These are phyloP conservation scores for Spongospora subterranea DNA, from an alignment of 208 protist genomes.

Conservation along the genomic window DNA sequence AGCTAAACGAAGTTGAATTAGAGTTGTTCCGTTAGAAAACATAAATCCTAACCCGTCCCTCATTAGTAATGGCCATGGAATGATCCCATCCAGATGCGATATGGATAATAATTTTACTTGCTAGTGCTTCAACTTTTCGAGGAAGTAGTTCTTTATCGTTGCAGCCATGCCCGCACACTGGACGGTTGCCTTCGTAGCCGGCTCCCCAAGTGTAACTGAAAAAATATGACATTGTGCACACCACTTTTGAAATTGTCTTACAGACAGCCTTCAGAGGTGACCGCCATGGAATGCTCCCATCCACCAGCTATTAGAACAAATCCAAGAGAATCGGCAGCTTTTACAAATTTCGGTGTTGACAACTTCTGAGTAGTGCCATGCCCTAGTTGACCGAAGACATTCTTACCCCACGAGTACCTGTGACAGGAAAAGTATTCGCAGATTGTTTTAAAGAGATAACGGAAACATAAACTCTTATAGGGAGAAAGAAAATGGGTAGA, in stretches of 20 bases:
- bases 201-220: conserved; percentile 33
- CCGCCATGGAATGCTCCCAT: conserved; percentile 54
- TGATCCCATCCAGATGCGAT: conserved; percentile 41
- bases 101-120: conserved; percentile 6
- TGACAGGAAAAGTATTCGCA: no score
- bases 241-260: not conserved
- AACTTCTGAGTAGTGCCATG: conserved; percentile 43
- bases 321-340: not conserved
- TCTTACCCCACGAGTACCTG: conserved; percentile 51
- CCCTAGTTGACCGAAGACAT: conserved; percentile 31
- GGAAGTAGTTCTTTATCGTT: conserved; percentile 54
- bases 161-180: conserved; percentile 10
- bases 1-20: not conserved
- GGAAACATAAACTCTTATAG: no score
- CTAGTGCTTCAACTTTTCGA: conserved; percentile 14
- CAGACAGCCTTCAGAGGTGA: not conserved
- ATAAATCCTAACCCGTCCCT: conserved; percentile 6
- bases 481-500: not conserved
- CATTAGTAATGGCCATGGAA: conserved; percentile 47
- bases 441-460: no score
- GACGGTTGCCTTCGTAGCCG: conserved; percentile 52
- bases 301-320: conserved; percentile 47
- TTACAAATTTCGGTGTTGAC: not conserved
- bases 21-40: not conserved
- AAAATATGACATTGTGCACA: not conserved